Base-by-base conservation (phyloP, 305 asterid genomes). In the Solanum hybrid region DNA sequence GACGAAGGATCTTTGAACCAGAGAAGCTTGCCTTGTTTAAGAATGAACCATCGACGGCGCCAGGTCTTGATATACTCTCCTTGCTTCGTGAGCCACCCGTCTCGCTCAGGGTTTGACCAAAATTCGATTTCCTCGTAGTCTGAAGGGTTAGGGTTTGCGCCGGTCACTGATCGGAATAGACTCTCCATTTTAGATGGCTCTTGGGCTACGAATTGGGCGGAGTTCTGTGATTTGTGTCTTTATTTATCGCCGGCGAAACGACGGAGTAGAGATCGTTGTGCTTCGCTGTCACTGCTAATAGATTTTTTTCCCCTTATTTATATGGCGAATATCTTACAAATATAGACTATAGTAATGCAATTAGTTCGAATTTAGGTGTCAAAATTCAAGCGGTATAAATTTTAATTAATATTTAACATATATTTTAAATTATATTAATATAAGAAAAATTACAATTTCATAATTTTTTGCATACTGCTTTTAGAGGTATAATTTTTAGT, bases 21-120 rank as follows among this genome's bases (percentile, higher is more conserved):
- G 91, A 97, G 93, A 87, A 97, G 94, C 78, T 94, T 97, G 2
- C 99, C 99, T 92, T 95, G 95, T 93, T 95, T 97, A 88, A 97
- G 91, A 82, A 95, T 96, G 94, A 96, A 95, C 98, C 99, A 97
- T n/a, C 98, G 97, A 80, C 99, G 98, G 73, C 99, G 98, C 99
- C 99, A 97, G 79, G 94, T 92, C 91, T 95, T 96, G 94, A 96
- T 95, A 93, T 95, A 94, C 90, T 95, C 98, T 86, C 98, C 98
- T 89, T 96, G 98, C 87, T 96, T 95, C 39, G 93, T 93, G 20
- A 96, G 95, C 98, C 98, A 96, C 10, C 98, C 98, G 91, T 93
- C 79, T 32, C 98, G 97, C 89, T 96, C 98, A 14, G 98, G 98
- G n/a, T 91, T 91, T 33, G 93, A 94, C 98, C 98, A 96, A 95